A percentile compares a stretch with the other conserved stretches of the same genome.
Conservation (phyloP, 805 yeast genomes). For the Cyberlindnera euphorbiiphila region DNA sequence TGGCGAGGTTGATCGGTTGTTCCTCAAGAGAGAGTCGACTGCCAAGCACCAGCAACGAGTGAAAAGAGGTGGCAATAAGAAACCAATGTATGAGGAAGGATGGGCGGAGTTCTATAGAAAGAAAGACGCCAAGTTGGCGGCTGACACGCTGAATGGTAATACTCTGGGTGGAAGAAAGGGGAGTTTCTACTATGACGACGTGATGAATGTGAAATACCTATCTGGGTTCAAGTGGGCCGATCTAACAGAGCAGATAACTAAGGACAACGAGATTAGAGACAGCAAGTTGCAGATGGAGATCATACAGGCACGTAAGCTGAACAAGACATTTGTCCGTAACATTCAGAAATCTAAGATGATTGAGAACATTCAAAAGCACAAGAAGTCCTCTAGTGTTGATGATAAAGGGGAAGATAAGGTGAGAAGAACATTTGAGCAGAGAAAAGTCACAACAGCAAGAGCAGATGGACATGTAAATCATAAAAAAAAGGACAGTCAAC, state of each 20-base stretch:
- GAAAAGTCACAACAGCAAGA: conserved; percentile 61
- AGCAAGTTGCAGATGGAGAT: conserved; percentile 84
- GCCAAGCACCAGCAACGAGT: conserved; percentile 61
- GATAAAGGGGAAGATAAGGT: conserved; percentile 31
- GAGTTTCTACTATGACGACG: conserved; percentile 88
- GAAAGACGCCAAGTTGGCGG: conserved; percentile 84
- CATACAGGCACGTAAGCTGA: conserved; percentile 81
- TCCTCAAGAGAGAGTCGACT: conserved; percentile 80
- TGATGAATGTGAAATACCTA: conserved; percentile 83
- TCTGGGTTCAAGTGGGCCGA: conserved; percentile 95
- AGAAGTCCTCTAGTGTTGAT: conserved; percentile 26
- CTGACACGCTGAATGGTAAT: conserved; percentile 81
- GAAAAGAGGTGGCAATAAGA: conserved; percentile 89
- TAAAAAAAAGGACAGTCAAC: conserved; percentile 33
- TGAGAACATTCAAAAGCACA: conserved; percentile 47
- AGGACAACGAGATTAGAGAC: conserved; percentile 85
- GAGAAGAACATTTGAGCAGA: conserved; percentile 66
- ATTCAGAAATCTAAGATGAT: conserved; percentile 85
- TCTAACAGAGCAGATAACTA: conserved; percentile 87
- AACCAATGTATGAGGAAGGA: conserved; percentile 84
- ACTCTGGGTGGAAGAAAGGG: conserved; percentile 90
- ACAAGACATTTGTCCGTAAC: conserved; percentile 76
- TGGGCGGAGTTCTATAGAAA: conserved; percentile 92
- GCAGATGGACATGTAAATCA: conserved; percentile 53
- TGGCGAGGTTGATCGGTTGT: conserved; percentile 85